Evolutionary conservation across 2,329 filamentous ascomycete genomes (phyloP).

Genomic region (Aquanectria penicillioides): DNA sequence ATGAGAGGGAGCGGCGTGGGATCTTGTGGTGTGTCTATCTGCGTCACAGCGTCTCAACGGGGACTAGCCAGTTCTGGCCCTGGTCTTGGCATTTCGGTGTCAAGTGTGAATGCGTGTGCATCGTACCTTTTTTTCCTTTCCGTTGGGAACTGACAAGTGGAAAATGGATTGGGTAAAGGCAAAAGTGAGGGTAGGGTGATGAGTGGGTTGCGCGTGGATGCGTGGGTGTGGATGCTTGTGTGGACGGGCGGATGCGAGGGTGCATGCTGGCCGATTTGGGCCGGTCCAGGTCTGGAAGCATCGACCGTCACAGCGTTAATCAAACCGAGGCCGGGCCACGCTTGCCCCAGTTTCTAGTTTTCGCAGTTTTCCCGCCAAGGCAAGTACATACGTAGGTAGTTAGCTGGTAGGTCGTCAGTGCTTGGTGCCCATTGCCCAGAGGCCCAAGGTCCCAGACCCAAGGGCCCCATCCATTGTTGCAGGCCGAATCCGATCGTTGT

Average conservation of each 20-base stretch:
- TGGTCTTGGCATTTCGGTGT: background rate
- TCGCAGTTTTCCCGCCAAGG: background rate
- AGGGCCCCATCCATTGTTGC: background rate
- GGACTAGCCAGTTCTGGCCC: background rate
- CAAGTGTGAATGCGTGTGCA: background rate
- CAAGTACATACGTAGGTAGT: background rate
- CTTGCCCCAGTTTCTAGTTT: constrained; percentile 24
- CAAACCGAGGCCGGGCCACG: constrained; percentile 41
- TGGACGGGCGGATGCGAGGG: constrained; percentile 26
- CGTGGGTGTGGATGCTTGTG: background rate
- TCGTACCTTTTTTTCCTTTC: background rate
- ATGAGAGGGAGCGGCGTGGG: constrained; percentile 4
- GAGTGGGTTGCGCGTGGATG: constrained; percentile 4
- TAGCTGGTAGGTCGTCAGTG: no score
- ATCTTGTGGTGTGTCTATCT: background rate
- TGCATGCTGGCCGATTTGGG: constrained; percentile 33
- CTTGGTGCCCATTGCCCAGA: background rate
- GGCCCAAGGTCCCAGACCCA: background rate
- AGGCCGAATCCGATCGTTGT: constrained; percentile 34
- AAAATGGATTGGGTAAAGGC: background rate
- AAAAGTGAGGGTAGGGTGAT: background rate
- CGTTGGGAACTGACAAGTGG: constrained; percentile 1
- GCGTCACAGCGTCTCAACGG: constrained; percentile 8
- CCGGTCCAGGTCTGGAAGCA: constrained; percentile 31
- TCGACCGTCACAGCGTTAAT: constrained; percentile 35